Conservation (phyloP, 768 basidiomycete genomes). For the Filobasidium wieringae region DNA sequence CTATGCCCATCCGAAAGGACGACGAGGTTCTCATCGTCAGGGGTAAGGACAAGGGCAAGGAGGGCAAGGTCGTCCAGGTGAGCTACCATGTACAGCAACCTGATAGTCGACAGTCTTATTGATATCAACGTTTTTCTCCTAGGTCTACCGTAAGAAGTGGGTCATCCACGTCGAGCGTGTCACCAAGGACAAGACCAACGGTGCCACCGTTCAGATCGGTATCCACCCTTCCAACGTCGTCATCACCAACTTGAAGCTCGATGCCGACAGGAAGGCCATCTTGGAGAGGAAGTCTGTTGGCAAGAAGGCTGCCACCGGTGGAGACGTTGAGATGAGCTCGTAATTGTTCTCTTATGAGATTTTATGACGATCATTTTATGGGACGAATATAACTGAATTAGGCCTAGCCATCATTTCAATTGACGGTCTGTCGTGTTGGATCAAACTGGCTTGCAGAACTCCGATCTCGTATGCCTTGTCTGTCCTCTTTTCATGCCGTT, state of each 20-base stretch:
- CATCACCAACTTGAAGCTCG: slow-evolving; percentile 69
- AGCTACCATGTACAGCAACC: slow-evolving; percentile 2
- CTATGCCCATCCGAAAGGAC: slow-evolving; percentile 90
- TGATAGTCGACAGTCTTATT: neutral
- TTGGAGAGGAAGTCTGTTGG: slow-evolving; percentile 36
- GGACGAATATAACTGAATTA: no score
- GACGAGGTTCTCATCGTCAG: slow-evolving; percentile 95
- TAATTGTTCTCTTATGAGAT: no score
- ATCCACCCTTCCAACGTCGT: slow-evolving; percentile 96
- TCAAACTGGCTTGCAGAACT: no score
- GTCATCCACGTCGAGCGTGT: slow-evolving; percentile 98
- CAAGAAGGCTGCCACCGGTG: slow-evolving; percentile 21
- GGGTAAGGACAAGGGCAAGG: slow-evolving; percentile 96
- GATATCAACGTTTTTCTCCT: slow-evolving; percentile 22
- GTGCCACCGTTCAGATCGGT: slow-evolving; percentile 82
- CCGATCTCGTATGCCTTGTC: no score
- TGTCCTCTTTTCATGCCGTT: no score
- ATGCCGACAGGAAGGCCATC: slow-evolving; percentile 40
- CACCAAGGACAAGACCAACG: slow-evolving; percentile 92
- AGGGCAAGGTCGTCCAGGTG: slow-evolving; percentile 78
- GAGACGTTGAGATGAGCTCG: slow-evolving; percentile 37
- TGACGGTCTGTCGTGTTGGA: no score
- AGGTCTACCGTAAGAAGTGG: slow-evolving; percentile 99
- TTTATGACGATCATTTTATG: no score
- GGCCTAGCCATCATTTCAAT: no score